Base-by-base conservation (phyloP, 371 early-diverging fungal species). In the Saksenaea oblongispora region DNA sequence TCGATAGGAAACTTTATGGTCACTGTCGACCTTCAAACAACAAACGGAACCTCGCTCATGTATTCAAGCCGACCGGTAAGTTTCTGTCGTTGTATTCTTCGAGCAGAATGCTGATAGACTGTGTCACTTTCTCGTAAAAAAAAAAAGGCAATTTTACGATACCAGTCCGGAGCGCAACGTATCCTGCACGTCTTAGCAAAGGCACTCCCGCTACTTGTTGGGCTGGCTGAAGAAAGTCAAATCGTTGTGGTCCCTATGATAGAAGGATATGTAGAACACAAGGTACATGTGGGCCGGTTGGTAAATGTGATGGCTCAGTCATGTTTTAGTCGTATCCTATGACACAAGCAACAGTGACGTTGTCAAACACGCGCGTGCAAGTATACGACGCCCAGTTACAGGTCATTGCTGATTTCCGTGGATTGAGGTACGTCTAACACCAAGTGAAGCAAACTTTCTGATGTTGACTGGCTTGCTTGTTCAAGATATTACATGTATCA, bases 351-450 rank as follows among this genome's bases (percentile, higher is more conserved):
- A 70, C 62, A 24, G 65, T 96, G 28, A 70, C 82, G 10, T 63
- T 95, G 54, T 90, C 91, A 14, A 77, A 82, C 22, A 76, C 83
- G 8, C 67, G 69, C 11, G 62, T 95, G 17, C 95, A 95, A 70
- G 77, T 92, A 2, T 95, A 96, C 72, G 74, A 72, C 24, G 89
- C 88, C 31, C 62, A 79, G 17, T 70, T 95, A 28, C 84, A 80
- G 28, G 75, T 94, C 37, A 84, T 89, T 57, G 95, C 95, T 2
- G 90, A 92, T 73, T 96, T 95, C 78, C 87, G 89, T 65, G 96
- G 96, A n/a, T 79, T 72, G 41, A 64, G 76, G 75, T 75, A 69
- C 41, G 37, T 15, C 10, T 15, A 57, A 47, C 26, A 41, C 35
- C 7, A 34, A 36, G 22, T 35, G 24, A 44, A 26, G n/a, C 0